phyloP scores from a whole-genome alignment of 2,329 filamentous ascomycete species.

The Aspergillus nomiae region DNA sequence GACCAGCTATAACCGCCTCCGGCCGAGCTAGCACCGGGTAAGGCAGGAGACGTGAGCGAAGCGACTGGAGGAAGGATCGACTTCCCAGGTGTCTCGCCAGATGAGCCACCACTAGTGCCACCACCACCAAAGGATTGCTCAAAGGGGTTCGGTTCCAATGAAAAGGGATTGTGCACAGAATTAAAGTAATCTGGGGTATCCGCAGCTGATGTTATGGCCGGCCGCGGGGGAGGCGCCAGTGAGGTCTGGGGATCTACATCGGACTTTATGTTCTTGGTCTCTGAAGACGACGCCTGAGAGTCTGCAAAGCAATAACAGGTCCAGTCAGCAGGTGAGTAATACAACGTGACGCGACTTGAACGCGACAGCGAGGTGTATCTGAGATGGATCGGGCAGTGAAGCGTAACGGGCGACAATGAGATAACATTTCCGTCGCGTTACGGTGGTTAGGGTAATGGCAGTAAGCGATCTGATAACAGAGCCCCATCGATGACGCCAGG shows the following conservation, averaged over 20 bases:
- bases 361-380: constrained; percentile 3
- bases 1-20: constrained; percentile 75
- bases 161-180: constrained; percentile 56
- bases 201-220: constrained; percentile 51
- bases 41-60: constrained; percentile 84
- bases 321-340: constrained; percentile 23
- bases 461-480: constrained; percentile 23
- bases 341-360: neutral
- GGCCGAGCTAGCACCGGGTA: constrained; percentile 72
- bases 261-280: constrained; percentile 37
- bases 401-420: constrained; percentile 17
- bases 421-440: constrained; percentile 19
- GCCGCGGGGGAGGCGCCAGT: constrained; percentile 70
- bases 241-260: constrained; percentile 64
- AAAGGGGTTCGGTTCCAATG: constrained; percentile 88
- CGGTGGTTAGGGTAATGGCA: neutral
- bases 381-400: constrained; percentile 15
- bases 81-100: constrained; percentile 78
- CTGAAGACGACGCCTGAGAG: constrained; percentile 35
- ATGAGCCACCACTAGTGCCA: constrained; percentile 35
- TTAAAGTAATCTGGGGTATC: constrained; percentile 72
- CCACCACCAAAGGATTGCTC: constrained; percentile 81
- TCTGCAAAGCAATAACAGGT: constrained; percentile 23
- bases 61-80: constrained; percentile 85
- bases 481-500: constrained; percentile 38